Conservation (phyloP, 768 basidiomycete genomes). For the Phanerochaete carnosa region DNA sequence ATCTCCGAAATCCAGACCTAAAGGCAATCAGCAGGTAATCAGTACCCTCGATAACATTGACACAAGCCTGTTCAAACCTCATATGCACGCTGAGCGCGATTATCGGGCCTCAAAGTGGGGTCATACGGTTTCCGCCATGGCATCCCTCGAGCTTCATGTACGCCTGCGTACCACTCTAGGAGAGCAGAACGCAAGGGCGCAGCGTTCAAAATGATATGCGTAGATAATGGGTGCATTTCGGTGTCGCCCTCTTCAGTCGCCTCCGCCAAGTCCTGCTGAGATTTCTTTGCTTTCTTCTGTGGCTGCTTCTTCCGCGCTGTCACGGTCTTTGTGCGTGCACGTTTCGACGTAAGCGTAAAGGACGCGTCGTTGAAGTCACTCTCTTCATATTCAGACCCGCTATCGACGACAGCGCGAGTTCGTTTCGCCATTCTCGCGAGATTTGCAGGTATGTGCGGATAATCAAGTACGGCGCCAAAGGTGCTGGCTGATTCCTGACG, state of each 20-base stretch:
- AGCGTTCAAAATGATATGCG: conserved; percentile 45
- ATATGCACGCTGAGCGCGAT: conserved; percentile 83
- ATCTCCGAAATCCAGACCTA: conserved; percentile 91
- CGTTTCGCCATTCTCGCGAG: conserved; percentile 27
- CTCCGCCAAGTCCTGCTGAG: not conserved
- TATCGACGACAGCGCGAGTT: conserved; percentile 13
- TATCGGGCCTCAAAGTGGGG: conserved; percentile 46
- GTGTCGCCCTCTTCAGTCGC: not conserved
- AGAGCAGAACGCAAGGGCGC: conserved; percentile 46
- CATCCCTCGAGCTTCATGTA: conserved; percentile 73
- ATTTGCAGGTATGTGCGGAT: not conserved
- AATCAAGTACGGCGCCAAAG: not conserved
- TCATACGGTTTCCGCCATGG: conserved; percentile 86
- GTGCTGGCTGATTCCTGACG: too few species aligned
- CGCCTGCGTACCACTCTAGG: conserved; percentile 68
- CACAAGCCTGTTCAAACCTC: conserved; percentile 53
- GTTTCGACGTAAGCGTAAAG: conserved; percentile 5
- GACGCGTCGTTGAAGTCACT: conserved; percentile 22
- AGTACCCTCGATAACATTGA: not conserved
- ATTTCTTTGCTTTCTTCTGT: not conserved
- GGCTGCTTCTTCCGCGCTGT: conserved; percentile 5
- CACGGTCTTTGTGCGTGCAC: not conserved
- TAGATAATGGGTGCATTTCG: conserved; percentile 39
- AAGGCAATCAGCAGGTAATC: not conserved
- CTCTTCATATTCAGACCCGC: conserved; percentile 16